Evolutionary conservation across 1,139 yeast genomes (phyloP).

Genomic region (Protomyces arabidopsidicola): DNA sequence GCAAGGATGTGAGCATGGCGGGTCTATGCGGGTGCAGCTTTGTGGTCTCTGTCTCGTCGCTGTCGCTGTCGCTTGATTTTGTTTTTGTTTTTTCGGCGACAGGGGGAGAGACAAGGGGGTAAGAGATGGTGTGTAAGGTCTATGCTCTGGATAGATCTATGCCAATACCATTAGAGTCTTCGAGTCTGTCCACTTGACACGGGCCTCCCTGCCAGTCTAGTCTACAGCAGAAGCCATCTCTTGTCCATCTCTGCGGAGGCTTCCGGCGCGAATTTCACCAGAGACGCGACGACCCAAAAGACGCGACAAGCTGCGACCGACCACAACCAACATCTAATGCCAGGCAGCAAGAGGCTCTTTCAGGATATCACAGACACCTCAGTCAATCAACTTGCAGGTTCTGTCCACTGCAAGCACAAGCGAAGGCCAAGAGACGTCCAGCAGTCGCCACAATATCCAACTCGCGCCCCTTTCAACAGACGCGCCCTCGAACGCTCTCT

Average conservation of each 20-base stretch:
- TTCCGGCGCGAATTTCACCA: no score
- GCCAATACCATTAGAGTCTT: no score
- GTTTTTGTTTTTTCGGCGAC: background rate
- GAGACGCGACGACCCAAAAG: no score
- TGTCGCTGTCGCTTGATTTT: background rate
- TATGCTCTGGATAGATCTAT: no score
- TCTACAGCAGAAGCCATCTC: no score
- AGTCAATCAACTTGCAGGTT: background rate
- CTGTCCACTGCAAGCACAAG: background rate
- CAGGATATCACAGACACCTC: background rate
- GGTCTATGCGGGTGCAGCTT: background rate
- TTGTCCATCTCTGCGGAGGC: no score
- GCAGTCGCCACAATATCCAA: background rate
- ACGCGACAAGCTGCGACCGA: no score
- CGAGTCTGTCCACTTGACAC: no score
- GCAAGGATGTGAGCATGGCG: background rate
- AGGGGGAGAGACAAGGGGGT: background rate
- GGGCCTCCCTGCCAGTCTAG: no score
- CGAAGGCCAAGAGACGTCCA: background rate
- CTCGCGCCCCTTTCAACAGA: background rate
- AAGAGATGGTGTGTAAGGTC: background rate
- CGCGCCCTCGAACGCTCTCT: background rate
- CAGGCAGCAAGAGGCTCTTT: background rate
- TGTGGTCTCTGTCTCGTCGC: background rate
- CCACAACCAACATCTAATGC: background rate